phyloP scores from a whole-genome alignment of 164 flowering plant species.

The Kalanchoe fedtschenkoi region DNA sequence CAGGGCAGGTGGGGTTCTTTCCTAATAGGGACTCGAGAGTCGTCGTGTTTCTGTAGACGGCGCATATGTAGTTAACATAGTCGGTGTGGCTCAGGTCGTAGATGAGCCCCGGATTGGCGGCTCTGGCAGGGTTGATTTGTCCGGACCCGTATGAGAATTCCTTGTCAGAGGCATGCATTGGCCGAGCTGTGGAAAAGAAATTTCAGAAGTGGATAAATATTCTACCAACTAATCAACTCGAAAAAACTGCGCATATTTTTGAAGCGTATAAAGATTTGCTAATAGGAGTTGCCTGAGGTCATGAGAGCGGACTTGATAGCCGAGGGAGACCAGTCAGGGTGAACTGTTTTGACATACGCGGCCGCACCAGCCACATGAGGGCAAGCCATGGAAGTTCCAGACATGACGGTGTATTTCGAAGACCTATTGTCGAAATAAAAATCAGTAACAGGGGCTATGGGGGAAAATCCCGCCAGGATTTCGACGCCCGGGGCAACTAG shows the following conservation, averaged over 20 bases:
- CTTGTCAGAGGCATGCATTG: neutral
- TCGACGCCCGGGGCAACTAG: slow-evolving; percentile 10
- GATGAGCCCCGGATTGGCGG: slow-evolving; percentile 27
- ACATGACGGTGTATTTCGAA: slow-evolving; percentile 4
- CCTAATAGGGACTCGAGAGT: too few relatives aligned
- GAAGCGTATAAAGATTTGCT: neutral
- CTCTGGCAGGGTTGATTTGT: slow-evolving; percentile 22
- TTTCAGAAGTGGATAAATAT: neutral
- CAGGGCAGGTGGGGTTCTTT: too few relatives aligned
- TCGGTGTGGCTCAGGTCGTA: too few relatives aligned
- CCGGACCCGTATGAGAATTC: slow-evolving; percentile 22
- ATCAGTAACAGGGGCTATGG: neutral
- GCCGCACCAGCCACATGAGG: slow-evolving; percentile 17
- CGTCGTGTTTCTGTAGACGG: too few relatives aligned
- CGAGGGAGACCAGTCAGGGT: slow-evolving; percentile 26
- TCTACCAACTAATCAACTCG: too few relatives aligned
- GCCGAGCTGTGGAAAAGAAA: slow-evolving; percentile 8
- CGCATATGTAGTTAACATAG: too few relatives aligned
- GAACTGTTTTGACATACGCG: slow-evolving; percentile 18
- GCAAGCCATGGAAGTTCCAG: slow-evolving; percentile 20
- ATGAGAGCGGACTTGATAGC: slow-evolving; percentile 27
- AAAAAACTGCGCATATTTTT: too few relatives aligned
- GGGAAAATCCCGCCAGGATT: slow-evolving; percentile 12
- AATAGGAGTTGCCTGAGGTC: slow-evolving; percentile 19
- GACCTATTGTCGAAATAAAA: slow-evolving; percentile 2